Conservation (phyloP, 257 asterid genomes). For the Dorcoceras hygrometricum region DNA sequence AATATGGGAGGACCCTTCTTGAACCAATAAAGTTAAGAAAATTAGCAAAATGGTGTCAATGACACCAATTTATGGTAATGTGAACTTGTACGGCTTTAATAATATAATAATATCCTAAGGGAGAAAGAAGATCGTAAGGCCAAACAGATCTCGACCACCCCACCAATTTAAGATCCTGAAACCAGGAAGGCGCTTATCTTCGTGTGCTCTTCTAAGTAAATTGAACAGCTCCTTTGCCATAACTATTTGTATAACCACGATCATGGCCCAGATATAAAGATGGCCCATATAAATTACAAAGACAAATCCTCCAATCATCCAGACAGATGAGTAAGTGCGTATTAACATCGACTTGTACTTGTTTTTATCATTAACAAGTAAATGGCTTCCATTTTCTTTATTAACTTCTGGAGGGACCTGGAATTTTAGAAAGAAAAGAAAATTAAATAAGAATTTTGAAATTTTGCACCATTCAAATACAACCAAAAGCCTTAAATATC, state of each 20-base stretch:
- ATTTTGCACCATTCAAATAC: constrained; percentile 1
- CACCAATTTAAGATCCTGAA: constrained; percentile 94
- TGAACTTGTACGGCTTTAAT: background rate
- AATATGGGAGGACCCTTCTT: background rate
- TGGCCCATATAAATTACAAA: constrained; percentile 89
- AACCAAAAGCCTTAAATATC: constrained; percentile 9
- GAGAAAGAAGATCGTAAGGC: constrained; percentile 1
- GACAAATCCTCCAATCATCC: constrained; percentile 97
- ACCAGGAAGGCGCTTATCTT: constrained; percentile 93
- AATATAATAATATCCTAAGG: background rate
- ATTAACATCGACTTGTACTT: constrained; percentile 93
- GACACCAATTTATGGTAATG: background rate
- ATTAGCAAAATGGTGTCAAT: background rate
- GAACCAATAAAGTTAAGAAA: background rate
- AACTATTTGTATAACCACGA: constrained; percentile 82
- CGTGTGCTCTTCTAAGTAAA: constrained; percentile 80
- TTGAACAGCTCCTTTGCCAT: constrained; percentile 93
- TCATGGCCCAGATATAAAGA: constrained; percentile 92
- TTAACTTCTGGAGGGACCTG: constrained; percentile 68
- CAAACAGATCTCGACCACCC: constrained; percentile 21
- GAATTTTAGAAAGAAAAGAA: constrained; percentile 23
- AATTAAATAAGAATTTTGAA: constrained; percentile 19
- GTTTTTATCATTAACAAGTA: constrained; percentile 76
- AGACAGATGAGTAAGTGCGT: constrained; percentile 74
- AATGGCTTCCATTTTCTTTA: constrained; percentile 48